These are phyloP conservation scores for Senna tora DNA, from an alignment of 306 rosid genomes.

Conservation along the genomic window DNA sequence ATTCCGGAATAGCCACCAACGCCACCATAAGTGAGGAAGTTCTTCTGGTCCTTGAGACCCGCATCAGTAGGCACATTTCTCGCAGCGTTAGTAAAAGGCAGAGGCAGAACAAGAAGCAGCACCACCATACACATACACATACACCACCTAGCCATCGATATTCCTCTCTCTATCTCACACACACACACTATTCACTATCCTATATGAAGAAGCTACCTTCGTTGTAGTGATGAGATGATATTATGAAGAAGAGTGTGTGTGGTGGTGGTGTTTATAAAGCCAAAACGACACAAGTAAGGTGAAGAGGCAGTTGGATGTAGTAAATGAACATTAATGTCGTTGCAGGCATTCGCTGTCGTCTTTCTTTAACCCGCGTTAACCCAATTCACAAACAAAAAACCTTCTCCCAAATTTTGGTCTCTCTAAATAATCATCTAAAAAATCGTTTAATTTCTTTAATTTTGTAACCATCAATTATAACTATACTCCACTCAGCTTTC, in stretches of 20 bases:
- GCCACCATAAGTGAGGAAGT: conserved; percentile 61
- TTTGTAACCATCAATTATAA: no score
- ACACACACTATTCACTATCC: no score
- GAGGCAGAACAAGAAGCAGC: conserved; percentile 54
- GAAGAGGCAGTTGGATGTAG: conserved; percentile 52
- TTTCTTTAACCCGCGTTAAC: background rate
- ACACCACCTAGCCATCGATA: conserved; percentile 53
- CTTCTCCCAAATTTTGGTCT: no score
- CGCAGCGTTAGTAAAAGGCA: conserved; percentile 51
- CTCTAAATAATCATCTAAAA: no score
- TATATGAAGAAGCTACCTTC: background rate
- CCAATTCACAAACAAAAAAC: no score
- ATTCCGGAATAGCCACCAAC: conserved; percentile 78
- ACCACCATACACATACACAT: conserved; percentile 18
- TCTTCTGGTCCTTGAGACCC: conserved; percentile 83
- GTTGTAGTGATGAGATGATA: background rate
- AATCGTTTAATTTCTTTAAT: no score
- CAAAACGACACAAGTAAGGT: background rate
- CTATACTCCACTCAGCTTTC: no score
- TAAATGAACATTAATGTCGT: conserved; percentile 59
- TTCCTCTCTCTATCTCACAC: background rate
- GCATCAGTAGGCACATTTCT: conserved; percentile 67
- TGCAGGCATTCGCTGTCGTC: conserved; percentile 27
- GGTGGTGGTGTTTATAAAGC: conserved; percentile 41
- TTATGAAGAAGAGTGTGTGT: background rate